Conservation (phyloP, 768 basidiomycete genomes). For the Tricholoma matsutake region DNA sequence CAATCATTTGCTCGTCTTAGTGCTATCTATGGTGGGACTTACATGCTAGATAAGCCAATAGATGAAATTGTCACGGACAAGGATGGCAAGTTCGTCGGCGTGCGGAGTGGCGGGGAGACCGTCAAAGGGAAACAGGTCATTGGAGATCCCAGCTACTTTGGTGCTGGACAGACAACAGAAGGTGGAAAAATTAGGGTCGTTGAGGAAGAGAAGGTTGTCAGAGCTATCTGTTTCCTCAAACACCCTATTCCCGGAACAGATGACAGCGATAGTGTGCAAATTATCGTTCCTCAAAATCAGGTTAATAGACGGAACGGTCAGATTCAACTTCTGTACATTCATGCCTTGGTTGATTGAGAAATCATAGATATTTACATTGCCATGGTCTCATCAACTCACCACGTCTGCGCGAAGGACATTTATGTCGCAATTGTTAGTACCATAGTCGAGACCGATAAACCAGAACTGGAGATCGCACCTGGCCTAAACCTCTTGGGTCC, state of each 20-base stretch:
- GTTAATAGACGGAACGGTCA: constrained; percentile 88
- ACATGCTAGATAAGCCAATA: constrained; percentile 98
- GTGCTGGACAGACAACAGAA: constrained; percentile 59
- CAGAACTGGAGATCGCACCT: constrained; percentile 90
- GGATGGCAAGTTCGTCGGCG: constrained; percentile 90
- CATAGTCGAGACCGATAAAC: constrained; percentile 91
- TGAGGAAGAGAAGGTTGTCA: constrained; percentile 91
- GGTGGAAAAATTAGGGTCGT: constrained; percentile 83
- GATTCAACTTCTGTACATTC: constrained; percentile 20
- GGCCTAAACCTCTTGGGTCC: constrained; percentile 89
- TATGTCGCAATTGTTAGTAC: constrained; percentile 98
- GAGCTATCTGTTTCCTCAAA: constrained; percentile 97
- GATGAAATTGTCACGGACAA: constrained; percentile 85
- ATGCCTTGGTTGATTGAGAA: background rate
- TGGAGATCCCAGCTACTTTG: constrained; percentile 97
- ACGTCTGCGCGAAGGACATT: constrained; percentile 93
- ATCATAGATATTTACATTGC: constrained; percentile 94
- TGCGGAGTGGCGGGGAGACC: constrained; percentile 83
- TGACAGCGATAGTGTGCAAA: constrained; percentile 91
- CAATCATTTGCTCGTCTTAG: constrained; percentile 98
- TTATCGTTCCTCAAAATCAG: constrained; percentile 99
- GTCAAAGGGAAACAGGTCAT: constrained; percentile 98
- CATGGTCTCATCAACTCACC: constrained; percentile 95
- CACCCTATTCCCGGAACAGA: constrained; percentile 98
- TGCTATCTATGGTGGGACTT: constrained; percentile 98